Conservation (phyloP, 495 filamentous ascomycete genomes). For the Pseudotulostoma volvatum region DNA sequence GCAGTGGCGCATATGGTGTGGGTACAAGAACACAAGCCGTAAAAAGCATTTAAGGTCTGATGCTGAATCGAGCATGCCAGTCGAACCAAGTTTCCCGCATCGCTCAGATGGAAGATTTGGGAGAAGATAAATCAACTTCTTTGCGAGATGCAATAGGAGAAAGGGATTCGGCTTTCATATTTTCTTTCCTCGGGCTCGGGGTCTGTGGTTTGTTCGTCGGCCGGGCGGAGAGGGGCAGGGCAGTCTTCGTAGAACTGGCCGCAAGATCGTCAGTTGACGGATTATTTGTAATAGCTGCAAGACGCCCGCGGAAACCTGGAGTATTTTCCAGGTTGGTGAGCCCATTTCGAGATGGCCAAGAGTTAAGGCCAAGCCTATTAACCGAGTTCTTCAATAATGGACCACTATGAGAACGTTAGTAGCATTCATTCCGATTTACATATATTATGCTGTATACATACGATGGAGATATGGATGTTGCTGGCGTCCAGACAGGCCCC, state of each 20-base stretch:
- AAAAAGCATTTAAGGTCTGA: too few species aligned
- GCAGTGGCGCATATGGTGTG: background rate
- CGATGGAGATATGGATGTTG: conserved; percentile 34
- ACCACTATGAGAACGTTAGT: conserved; percentile 19
- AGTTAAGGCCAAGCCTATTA: conserved; percentile 15
- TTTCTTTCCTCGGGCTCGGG: conserved; percentile 22
- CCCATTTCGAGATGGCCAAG: conserved; percentile 17
- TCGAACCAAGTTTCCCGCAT: too few species aligned
- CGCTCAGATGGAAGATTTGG: conserved; percentile 9
- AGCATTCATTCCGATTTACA: background rate
- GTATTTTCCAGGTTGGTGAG: conserved; percentile 17
- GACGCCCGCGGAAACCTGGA: conserved; percentile 14
- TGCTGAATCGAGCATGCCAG: too few species aligned
- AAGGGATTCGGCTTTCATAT: conserved; percentile 17
- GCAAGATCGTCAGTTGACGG: conserved; percentile 19
- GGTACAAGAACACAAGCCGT: background rate
- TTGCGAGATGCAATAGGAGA: conserved; percentile 22
- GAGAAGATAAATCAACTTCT: conserved; percentile 13
- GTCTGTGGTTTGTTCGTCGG: conserved; percentile 12
- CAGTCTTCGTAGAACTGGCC: conserved; percentile 19
- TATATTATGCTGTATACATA: conserved; percentile 11
- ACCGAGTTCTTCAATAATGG: conserved; percentile 20
- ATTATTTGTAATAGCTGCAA: conserved; percentile 11
- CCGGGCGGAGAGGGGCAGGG: conserved; percentile 13
- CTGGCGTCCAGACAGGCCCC: conserved; percentile 29